Base-by-base conservation (phyloP, 805 yeast species). In the Lachancea meyersii region DNA sequence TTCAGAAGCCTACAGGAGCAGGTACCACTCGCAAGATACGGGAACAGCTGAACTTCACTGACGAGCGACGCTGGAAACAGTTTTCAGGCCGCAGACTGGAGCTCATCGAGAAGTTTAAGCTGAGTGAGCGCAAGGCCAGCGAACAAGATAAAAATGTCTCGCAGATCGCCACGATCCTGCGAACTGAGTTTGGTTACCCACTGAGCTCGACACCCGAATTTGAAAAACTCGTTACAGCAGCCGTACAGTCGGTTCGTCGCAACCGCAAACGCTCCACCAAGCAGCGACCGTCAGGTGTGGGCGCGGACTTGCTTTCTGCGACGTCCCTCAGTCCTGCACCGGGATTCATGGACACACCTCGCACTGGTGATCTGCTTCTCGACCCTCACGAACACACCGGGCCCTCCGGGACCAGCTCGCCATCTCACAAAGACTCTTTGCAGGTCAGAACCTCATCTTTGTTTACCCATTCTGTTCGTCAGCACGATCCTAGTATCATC, bases 1-100 rank as follows among this genome's bases (percentile, higher is more conserved):
- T 47, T 18, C 46, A 40, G 16, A 44, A 41, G 33, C 42, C 70
- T 16, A 27, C 51, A 6, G 51, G 56, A 2, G 50, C 47, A 18
- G 75, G 76, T 5, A 64, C 72, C 4, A 71, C 76, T 1, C 67
- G 61, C 40, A 54, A 60, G 41, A 71, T 70, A 21, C 63, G 76
- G 40, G 67, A 67, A 34, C 67, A 76, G 53, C 71, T 93, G 36
- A 75, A 80, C 41, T 93, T 93, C 64, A 70, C 70, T 8, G 96
- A 93, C 60, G 95, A 86, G 47, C 70, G 77, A 33, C 72, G 75
- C 43, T 93, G 98, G 98, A 86, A 86, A 59, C 75, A 79, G 52
- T 91, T 93, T 60, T 82, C 93, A n/a, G 86, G 94, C 1, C 72
- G 97, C 44, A 69, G 98, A 46, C 69, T 93, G 19, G 96, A 88